Evolutionary conservation across 73 alveolate genomes (phyloP).

Genomic region (Paraurostyla sp.): DNA sequence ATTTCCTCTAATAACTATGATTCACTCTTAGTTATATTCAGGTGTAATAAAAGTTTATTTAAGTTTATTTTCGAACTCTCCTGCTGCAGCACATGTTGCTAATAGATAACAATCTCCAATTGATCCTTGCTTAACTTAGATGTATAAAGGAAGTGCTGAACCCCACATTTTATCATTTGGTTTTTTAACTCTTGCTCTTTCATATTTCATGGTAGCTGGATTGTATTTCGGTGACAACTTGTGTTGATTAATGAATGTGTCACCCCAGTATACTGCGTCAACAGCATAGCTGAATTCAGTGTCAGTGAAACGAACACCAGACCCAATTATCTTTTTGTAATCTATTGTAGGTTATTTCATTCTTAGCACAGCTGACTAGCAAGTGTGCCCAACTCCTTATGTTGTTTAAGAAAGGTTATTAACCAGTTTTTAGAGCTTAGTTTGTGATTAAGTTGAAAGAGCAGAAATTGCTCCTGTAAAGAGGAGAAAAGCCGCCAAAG

Average conservation of each 20-base stretch:
- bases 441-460: no score
- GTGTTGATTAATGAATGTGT: background rate
- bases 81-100: background rate
- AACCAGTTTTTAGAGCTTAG: no score
- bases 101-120: constrained; percentile 25
- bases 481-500: no score
- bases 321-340: background rate
- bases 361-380: background rate
- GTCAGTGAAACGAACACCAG: background rate
- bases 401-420: no score
- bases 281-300: background rate
- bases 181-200: background rate
- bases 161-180: background rate
- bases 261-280: background rate
- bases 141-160: background rate
- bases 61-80: background rate
- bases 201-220: no score
- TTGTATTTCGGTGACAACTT: background rate
- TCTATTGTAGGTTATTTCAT: background rate
- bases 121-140: background rate
- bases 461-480: no score
- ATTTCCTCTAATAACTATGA: background rate
- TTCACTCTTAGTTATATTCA: background rate
- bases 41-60: background rate
- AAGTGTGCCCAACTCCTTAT: background rate